Evolutionary conservation across 768 basidiomycete genomes (phyloP).

Genomic region (Suillus clintonianus): DNA sequence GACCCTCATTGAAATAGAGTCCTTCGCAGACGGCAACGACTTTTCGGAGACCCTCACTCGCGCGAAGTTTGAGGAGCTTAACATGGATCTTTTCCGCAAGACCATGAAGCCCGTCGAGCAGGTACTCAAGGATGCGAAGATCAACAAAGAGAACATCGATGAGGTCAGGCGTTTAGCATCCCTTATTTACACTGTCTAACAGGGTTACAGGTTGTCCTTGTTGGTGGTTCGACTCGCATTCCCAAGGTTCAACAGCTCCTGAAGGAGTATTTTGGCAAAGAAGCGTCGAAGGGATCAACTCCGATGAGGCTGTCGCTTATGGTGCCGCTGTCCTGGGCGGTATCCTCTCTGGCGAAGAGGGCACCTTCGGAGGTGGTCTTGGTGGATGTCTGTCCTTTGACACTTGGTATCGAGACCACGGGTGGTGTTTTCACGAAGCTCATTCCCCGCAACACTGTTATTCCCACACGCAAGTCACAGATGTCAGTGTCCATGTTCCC

Average conservation of each 20-base stretch:
- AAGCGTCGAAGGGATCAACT: slow-evolving; percentile 99
- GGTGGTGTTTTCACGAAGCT: too few relatives aligned
- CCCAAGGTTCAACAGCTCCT: slow-evolving; percentile 99
- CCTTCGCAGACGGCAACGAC: slow-evolving; percentile 95
- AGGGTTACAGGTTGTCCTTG: slow-evolving; percentile 68
- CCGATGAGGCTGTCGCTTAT: slow-evolving; percentile 98
- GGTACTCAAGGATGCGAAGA: slow-evolving; percentile 95
- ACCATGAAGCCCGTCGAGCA: slow-evolving; percentile 99
- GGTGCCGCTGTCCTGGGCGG: slow-evolving; percentile 99
- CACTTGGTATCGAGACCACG: too few relatives aligned
- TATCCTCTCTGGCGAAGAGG: slow-evolving; percentile 94
- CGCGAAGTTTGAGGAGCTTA: slow-evolving; percentile 98
- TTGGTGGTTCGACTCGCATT: slow-evolving; percentile 98
- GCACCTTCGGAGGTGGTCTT: slow-evolving; percentile 89
- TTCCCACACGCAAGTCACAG: too few relatives aligned
- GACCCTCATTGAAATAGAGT: slow-evolving; percentile 92
- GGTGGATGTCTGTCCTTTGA: too few relatives aligned
- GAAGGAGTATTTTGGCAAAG: slow-evolving; percentile 97
- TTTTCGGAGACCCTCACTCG: slow-evolving; percentile 96
- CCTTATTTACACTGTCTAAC: neutral
- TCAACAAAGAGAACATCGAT: slow-evolving; percentile 96
- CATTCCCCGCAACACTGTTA: too few relatives aligned
- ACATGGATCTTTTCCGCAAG: slow-evolving; percentile 99
- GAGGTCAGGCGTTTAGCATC: slow-evolving; percentile 51
- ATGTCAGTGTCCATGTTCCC: too few relatives aligned